These are phyloP conservation scores for Trichoderma gracile DNA, from an alignment of 2,329 filamentous ascomycete genomes.

Conservation along the genomic window DNA sequence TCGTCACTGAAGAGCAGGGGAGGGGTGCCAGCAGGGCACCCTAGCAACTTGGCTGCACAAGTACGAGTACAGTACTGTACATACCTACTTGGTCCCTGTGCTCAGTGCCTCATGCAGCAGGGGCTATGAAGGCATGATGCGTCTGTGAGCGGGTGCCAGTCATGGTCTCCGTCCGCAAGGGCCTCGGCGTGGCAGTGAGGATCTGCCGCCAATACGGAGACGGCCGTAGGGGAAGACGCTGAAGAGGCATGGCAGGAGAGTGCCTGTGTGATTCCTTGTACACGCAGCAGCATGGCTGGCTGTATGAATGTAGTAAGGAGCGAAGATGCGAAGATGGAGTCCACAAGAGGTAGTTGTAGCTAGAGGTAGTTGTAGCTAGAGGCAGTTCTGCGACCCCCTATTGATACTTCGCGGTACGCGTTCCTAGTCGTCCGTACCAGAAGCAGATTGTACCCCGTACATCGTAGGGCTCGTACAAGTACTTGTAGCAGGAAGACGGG, in stretches of 20 bases:
- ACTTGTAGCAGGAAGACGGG: conserved; percentile 11
- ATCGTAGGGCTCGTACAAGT: conserved; percentile 20
- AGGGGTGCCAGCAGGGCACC: conserved; percentile 29
- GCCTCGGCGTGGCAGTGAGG: neutral
- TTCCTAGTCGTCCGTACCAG: no score
- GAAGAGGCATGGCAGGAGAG: neutral
- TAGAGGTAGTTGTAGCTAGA: neutral
- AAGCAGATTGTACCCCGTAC: neutral
- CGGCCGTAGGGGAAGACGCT: neutral
- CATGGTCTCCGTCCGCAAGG: neutral
- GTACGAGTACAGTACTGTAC: neutral
- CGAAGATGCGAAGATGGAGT: neutral
- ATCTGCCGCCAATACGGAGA: no score
- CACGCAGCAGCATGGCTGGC: neutral
- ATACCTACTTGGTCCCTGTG: neutral
- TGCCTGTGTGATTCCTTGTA: neutral
- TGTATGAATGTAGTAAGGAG: neutral
- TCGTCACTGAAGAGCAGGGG: conserved; percentile 34
- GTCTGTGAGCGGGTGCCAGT: conserved; percentile 1
- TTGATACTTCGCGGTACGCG: no score
- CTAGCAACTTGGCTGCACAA: neutral
- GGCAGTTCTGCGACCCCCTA: neutral
- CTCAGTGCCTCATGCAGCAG: neutral
- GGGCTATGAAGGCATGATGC: neutral
- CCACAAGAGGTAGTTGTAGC: neutral